Base-by-base conservation (phyloP, 2,329 filamentous ascomycete species). In the Trichoderma asperellum region DNA sequence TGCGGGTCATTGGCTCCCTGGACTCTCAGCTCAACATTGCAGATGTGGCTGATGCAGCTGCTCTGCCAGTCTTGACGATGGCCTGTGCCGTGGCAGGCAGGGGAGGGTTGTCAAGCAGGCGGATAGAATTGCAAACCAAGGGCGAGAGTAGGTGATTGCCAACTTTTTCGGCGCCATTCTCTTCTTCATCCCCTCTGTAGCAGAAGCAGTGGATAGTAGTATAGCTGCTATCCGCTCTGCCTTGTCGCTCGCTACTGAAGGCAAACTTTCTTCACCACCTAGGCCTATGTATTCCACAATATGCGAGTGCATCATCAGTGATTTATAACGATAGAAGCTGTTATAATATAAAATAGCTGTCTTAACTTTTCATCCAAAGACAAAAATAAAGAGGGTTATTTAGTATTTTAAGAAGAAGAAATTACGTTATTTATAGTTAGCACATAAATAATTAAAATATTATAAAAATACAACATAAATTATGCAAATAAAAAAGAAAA, bases 131-230 rank as follows among this genome's bases (percentile, higher is more conserved):
- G 70, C 73, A 47, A 70, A 73, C 58, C 55, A 64, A n/a, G 61
- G 75, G 57, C 61, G 72, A 29, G 52, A 73, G 52, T 63, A 57
- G 32, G 71, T 78, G 43, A 76, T 79, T 68, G 60, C 74, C 58
- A 70, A 64, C 52, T 76, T 83, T 37, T 71, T 86, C 61, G 81
- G 83, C 68, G 83, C 83, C 64, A 43, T 83, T 56, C 78, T 87
- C 64, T 83, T 84, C 49, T 77, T 87, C 34, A 77, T 86, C 35
- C 85, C 85, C 24, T 83, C 86, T 70, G 71, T 85, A 16, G 84
- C 83, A 57, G 83, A 85, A 70, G 82, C 81, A 1, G 71, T 82
- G 29, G 72, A 64, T 49, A 61, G 72, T 6, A 60, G 60, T 35
- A 43, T 73, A 69, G 35, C 49, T 32, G 59, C 72, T 24, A 49